Percentiles rank a stretch among this genome's conserved stretches.
Conservation (phyloP, 2,329 filamentous ascomycete genomes). For the Penicillium hesseltinei region DNA sequence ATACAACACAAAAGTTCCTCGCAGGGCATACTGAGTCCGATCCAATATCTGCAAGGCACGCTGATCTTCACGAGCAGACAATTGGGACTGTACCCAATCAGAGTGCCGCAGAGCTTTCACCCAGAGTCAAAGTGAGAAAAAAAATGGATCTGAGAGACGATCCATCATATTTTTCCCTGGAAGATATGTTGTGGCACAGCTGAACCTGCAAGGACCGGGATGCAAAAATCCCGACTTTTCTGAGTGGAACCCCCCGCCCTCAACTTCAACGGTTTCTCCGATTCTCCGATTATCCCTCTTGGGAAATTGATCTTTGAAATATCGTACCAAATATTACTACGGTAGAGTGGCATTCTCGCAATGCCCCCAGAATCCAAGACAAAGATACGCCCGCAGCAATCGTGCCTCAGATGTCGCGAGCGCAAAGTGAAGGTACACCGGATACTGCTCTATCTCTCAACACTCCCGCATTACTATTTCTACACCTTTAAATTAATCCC, state of each 20-base stretch:
- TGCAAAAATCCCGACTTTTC: not conserved
- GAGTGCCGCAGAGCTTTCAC: not conserved
- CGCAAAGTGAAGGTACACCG: slow-evolving; percentile 29
- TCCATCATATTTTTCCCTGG: not conserved
- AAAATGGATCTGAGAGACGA: not conserved
- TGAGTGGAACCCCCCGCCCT: not conserved
- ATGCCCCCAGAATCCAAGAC: slow-evolving; percentile 15
- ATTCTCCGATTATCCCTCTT: not conserved
- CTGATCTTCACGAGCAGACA: not conserved
- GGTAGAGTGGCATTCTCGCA: not conserved
- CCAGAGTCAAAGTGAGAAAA: not conserved
- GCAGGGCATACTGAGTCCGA: not conserved
- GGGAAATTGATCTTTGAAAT: not conserved
- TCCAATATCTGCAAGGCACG: not conserved
- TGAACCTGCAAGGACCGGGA: slow-evolving; percentile 1
- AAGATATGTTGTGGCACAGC: not conserved
- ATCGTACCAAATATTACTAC: not conserved
- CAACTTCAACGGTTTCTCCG: not conserved
- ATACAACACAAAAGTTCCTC: not conserved
- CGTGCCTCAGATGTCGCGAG: slow-evolving; percentile 30
- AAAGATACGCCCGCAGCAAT: slow-evolving; percentile 30
- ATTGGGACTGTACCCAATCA: not conserved
- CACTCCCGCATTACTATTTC: not conserved
- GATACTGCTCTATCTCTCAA: not conserved
- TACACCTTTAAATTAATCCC: not conserved